phyloP scores from a whole-genome alignment of 257 asterid species.

The Eucommia ulmoides region DNA sequence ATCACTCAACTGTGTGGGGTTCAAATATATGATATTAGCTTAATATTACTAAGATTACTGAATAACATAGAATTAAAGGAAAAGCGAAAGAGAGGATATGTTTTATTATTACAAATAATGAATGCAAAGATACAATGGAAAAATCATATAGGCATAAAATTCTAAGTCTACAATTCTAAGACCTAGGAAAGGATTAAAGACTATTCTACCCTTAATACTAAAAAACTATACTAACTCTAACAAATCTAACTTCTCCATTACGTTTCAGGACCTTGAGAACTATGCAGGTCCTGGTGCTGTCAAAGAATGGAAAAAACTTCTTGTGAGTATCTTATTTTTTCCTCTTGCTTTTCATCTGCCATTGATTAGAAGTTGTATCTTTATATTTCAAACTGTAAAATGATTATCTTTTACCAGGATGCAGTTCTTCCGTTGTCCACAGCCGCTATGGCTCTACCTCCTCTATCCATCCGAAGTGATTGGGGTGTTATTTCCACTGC shows the following conservation, averaged over 20 bases:
- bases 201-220: too few species aligned
- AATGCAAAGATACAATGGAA: too few species aligned
- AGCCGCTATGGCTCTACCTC: conserved; percentile 98
- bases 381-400: conserved; percentile 3
- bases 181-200: too few species aligned
- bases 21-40: too few species aligned
- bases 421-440: conserved; percentile 78
- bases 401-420: conserved; percentile 34
- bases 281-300: conserved; percentile 77
- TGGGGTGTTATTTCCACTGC: conserved; percentile 85
- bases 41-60: too few species aligned
- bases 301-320: conserved; percentile 92
- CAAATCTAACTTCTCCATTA: conserved; percentile 2
- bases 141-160: too few species aligned
- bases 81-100: too few species aligned
- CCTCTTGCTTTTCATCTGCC: neutral
- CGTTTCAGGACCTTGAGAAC: conserved; percentile 71
- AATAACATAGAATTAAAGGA: too few species aligned
- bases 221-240: too few species aligned
- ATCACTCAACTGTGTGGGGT: too few species aligned
- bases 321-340: conserved; percentile 37
- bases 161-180: too few species aligned
- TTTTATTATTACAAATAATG: too few species aligned
- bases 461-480: conserved; percentile 85
- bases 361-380: conserved; percentile 1